Conservation (phyloP, 805 yeast species). For the Metschnikowia vanudenii region DNA sequence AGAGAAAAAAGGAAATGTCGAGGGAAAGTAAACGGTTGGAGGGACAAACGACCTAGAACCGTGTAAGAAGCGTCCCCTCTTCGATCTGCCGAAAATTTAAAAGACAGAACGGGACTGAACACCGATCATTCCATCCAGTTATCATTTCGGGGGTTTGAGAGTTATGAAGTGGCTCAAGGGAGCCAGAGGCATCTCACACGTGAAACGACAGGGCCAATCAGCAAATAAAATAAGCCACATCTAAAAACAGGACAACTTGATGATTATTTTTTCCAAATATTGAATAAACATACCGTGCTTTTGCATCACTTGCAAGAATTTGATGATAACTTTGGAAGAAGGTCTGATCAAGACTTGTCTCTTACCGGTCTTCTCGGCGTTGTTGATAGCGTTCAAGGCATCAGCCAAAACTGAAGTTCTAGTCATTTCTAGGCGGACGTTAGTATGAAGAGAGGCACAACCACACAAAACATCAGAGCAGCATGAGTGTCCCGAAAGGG, state of each 20-base stretch:
- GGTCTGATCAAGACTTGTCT: constrained; percentile 38
- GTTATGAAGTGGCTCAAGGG: not conserved
- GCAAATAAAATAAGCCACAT: not conserved
- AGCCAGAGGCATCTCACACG: not conserved
- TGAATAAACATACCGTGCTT: constrained; percentile 28
- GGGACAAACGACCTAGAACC: constrained; percentile 41
- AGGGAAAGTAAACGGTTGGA: constrained; percentile 66
- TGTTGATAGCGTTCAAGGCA: constrained; percentile 37
- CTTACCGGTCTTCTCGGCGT: constrained; percentile 39
- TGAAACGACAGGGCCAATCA: not conserved
- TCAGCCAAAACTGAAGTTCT: constrained; percentile 38
- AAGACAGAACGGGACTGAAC: constrained; percentile 92
- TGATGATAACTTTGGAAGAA: constrained; percentile 35
- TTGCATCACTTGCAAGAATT: constrained; percentile 32
- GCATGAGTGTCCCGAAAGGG: constrained; percentile 24
- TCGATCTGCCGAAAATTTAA: constrained; percentile 91
- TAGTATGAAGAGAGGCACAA: constrained; percentile 18
- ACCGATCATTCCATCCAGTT: constrained; percentile 96
- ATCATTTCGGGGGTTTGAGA: constrained; percentile 74
- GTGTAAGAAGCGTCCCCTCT: constrained; percentile 69
- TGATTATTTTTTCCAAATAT: not conserved
- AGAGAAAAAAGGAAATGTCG: constrained; percentile 45
- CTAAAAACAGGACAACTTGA: not conserved
- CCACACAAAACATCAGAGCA: constrained; percentile 23
- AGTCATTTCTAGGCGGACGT: constrained; percentile 24